Base-by-base conservation (phyloP, 2,329 filamentous ascomycete genomes). In the Colletotrichum sp. region DNA sequence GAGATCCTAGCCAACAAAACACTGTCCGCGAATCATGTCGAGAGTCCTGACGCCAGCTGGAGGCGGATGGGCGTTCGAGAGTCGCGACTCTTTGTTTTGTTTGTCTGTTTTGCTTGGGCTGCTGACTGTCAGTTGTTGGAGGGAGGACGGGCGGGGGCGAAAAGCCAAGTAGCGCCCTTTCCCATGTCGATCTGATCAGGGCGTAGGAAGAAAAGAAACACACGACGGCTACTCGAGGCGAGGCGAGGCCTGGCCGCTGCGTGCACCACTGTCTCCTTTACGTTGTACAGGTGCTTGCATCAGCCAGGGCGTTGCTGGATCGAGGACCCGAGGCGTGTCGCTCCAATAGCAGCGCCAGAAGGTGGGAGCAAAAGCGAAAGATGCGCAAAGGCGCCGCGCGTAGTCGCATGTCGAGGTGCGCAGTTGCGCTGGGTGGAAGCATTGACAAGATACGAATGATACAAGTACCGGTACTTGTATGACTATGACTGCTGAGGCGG, bases 381-480 rank as follows among this genome's bases (percentile, higher is more conserved):
- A 47, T 55, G 63, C 43, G 54, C 61, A 73, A 70, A 51, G 61
- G 54, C 58, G 67, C 54, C 51, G 66, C 51, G 58, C 29, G 59
- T 54, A 29, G 69, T 63, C 38, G 69, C 69, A 73, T 71, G 68
- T 59, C 13, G 54, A 59, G 62, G 69, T 66, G 68, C 43, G 68
- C 68, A 66, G 21, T 31, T 66, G 29, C 55, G 57, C 61, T 66
- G 54, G 61, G 33, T 54, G 36, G 24, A 33, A 58, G 71, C 63
- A 67, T 62, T 67, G 69, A 63, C 63, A 21, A 27, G 27, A 27
- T 36, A 43, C 31, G 16, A 27, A 15, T n/a, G 38, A 21, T 13
- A 34, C 38, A 74, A 63, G 72, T 74, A 72, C 57, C 63, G 72
- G 72, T 74, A 74, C 72, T 63, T 72, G 33, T 63, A 70, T 36